These are phyloP conservation scores for Saccharomycopsis capsularis DNA, from an alignment of 805 yeast genomes.

Conservation along the genomic window DNA sequence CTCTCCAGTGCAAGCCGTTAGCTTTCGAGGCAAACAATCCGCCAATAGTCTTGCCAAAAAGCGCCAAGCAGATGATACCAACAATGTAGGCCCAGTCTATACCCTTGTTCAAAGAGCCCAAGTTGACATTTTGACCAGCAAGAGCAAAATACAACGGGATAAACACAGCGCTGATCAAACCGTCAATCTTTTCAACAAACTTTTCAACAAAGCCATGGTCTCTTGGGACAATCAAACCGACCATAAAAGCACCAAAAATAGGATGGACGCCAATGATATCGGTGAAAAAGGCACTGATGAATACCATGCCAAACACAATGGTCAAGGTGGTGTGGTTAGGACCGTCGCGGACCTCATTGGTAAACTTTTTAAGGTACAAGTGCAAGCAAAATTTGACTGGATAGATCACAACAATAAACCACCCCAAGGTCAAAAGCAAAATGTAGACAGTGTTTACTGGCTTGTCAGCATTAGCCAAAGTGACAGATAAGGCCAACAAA, in stretches of 20 bases:
- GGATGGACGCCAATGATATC: constrained; percentile 84
- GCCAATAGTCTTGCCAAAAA: constrained; percentile 60
- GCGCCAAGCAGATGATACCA: constrained; percentile 60
- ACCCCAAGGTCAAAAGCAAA: constrained; percentile 56
- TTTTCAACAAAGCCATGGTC: constrained; percentile 66
- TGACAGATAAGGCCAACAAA: constrained; percentile 64
- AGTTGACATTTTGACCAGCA: constrained; percentile 66
- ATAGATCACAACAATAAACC: constrained; percentile 54
- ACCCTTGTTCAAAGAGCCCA: constrained; percentile 57
- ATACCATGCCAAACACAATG: constrained; percentile 50
- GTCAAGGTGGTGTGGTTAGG: constrained; percentile 53
- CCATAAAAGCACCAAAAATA: constrained; percentile 77
- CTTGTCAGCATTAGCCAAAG: constrained; percentile 65
- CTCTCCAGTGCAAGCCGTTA: constrained; percentile 63
- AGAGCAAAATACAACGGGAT: constrained; percentile 76
- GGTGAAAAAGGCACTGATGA: constrained; percentile 68
- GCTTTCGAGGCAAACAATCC: constrained; percentile 59
- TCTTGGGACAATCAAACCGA: constrained; percentile 70
- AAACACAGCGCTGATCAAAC: constrained; percentile 60
- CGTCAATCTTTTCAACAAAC: constrained; percentile 70
- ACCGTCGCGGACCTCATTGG: constrained; percentile 53
- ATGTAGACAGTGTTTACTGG: constrained; percentile 68
- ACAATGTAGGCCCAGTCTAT: constrained; percentile 73
- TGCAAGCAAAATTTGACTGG: constrained; percentile 49
- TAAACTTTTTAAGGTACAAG: constrained; percentile 37